Percentiles rank a stretch among this genome's conserved stretches.
These are phyloP conservation scores for Nicotiana undulata DNA, from an alignment of 257 asterid species.

Conservation along the genomic window DNA sequence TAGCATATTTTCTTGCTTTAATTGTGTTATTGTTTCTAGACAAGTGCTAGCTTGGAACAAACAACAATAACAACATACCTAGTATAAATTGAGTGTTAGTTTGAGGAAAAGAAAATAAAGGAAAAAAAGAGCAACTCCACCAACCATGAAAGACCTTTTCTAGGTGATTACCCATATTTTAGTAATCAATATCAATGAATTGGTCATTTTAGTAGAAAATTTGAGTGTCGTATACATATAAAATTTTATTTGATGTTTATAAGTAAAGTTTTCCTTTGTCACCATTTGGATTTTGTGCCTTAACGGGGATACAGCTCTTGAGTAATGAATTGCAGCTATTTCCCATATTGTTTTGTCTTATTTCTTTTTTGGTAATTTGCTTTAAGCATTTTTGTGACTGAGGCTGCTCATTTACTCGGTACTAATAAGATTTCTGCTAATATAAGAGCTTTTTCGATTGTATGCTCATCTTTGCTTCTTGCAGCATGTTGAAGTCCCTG, in stretches of 20 bases:
- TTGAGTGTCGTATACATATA: not conserved
- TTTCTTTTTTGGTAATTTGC: not conserved
- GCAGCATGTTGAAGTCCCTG: constrained; percentile 64
- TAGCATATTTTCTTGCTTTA: not conserved
- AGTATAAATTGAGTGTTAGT: not conserved
- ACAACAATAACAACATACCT: too few relatives aligned
- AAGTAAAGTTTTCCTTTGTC: not conserved
- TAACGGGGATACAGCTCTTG: not conserved
- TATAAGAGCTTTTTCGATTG: not conserved
- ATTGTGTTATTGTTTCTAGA: not conserved
- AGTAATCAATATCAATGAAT: not conserved
- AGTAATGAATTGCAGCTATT: not conserved
- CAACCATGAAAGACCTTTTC: not conserved
- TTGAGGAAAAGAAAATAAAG: not conserved
- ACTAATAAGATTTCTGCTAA: not conserved
- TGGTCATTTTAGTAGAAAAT: not conserved
- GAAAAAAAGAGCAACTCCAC: not conserved
- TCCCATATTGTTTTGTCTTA: not conserved
- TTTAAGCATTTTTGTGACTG: not conserved
- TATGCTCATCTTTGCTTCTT: constrained; percentile 3
- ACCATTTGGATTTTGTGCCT: not conserved
- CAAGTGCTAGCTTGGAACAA: not conserved
- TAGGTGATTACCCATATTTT: not conserved
- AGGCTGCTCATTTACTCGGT: not conserved
- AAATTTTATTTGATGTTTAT: not conserved